Evolutionary conservation across 768 basidiomycete species (phyloP).

Genomic region (Suillus hirtellus): DNA sequence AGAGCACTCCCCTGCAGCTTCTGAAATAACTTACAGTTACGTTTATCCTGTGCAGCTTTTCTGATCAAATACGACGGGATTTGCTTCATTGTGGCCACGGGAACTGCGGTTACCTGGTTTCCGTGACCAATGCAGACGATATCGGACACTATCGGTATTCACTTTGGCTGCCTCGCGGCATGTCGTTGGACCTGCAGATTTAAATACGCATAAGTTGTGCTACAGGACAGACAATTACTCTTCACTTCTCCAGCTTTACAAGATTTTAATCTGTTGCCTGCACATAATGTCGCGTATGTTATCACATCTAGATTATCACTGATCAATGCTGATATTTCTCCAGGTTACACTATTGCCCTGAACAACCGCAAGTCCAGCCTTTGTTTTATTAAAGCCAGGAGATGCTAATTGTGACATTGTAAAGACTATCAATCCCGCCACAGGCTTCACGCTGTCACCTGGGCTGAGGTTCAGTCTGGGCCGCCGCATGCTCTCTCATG

Average conservation of each 20-base stretch:
- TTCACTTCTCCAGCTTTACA: neutral
- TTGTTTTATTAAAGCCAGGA: neutral
- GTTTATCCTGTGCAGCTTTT: slow-evolving; percentile 5
- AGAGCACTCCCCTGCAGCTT: neutral
- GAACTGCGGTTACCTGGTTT: neutral
- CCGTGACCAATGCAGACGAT: neutral
- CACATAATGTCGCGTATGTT: slow-evolving; percentile 14
- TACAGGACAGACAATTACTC: neutral
- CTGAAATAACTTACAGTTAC: neutral
- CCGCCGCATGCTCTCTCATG: slow-evolving; percentile 44
- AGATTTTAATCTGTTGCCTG: neutral
- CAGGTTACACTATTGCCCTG: slow-evolving; percentile 36
- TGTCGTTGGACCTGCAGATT: slow-evolving; percentile 6
- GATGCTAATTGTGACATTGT: slow-evolving; percentile 3
- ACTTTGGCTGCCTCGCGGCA: slow-evolving; percentile 5
- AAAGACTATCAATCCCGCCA: slow-evolving; percentile 40
- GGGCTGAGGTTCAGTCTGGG: slow-evolving; percentile 41
- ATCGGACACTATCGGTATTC: neutral
- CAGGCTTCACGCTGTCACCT: slow-evolving; percentile 39
- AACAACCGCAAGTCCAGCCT: slow-evolving; percentile 47
- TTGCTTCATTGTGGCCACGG: neutral
- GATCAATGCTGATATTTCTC: slow-evolving; percentile 13
- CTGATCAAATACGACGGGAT: slow-evolving; percentile 8
- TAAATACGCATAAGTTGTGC: slow-evolving; percentile 19
- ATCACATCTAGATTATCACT: neutral